phyloP scores from a whole-genome alignment of 2,329 filamentous ascomycete genomes.

The Xenosphaeropsis pyriputrescens region DNA sequence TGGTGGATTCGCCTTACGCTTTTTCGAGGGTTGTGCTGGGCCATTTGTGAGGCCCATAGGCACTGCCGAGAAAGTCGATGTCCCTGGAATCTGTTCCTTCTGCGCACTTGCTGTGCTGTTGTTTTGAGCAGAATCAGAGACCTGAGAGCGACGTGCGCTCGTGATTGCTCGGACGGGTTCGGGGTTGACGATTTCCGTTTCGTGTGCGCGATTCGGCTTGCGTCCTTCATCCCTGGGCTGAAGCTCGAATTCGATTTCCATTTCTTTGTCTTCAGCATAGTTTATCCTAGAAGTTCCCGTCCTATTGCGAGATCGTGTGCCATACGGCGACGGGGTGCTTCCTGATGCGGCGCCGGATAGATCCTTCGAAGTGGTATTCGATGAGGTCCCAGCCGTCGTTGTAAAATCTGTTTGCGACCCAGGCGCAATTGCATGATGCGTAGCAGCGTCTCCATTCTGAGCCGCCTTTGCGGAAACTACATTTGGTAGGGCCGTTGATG shows the following conservation, averaged over 20 bases:
- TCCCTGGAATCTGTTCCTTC: constrained; percentile 37
- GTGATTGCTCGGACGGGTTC: constrained; percentile 7
- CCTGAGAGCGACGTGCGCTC: constrained; percentile 25
- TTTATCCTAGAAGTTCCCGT: constrained; percentile 70
- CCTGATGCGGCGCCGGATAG: constrained; percentile 11
- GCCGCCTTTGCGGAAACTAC: not conserved
- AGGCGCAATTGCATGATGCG: constrained; percentile 2
- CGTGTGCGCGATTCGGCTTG: constrained; percentile 33
- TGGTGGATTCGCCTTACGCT: constrained; percentile 58
- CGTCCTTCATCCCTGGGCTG: constrained; percentile 37
- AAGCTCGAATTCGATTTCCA: constrained; percentile 79
- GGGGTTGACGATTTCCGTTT: constrained; percentile 3
- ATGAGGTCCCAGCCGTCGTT: constrained; percentile 29
- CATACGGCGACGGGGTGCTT: constrained; percentile 45
- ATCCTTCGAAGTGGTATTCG: constrained; percentile 32
- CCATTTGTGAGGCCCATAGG: constrained; percentile 10
- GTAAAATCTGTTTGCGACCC: constrained; percentile 16
- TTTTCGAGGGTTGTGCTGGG: constrained; percentile 46
- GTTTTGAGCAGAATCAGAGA: constrained; percentile 12
- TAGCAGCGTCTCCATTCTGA: no score
- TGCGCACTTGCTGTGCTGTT: constrained; percentile 12
- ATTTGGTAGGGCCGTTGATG: constrained; percentile 1
- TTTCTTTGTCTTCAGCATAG: constrained; percentile 87
- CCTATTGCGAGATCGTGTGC: constrained; percentile 86
- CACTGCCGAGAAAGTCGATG: constrained; percentile 40